phyloP scores from a whole-genome alignment of 2,329 filamentous ascomycete species.

The Alternaria longipes region DNA sequence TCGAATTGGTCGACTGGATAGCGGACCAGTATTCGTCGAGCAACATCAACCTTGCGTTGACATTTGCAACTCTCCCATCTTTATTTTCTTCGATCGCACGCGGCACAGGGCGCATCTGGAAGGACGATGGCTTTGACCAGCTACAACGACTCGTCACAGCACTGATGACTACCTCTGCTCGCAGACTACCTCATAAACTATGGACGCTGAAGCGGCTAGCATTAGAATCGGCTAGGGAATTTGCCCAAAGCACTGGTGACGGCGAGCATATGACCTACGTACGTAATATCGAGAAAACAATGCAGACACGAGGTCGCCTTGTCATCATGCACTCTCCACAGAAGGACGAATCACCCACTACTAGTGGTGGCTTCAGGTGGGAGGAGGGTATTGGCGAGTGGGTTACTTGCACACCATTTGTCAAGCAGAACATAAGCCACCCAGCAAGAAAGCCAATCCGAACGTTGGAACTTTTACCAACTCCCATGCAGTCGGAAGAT shows the following conservation, averaged over 20 bases:
- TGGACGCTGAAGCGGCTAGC: conserved; percentile 51
- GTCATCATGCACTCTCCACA: conserved; percentile 39
- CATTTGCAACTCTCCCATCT: conserved; percentile 36
- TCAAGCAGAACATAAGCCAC: conserved; percentile 29
- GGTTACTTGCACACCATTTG: conserved; percentile 55
- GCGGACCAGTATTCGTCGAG: conserved; percentile 33
- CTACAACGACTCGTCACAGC: conserved; percentile 42
- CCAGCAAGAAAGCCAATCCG: conserved; percentile 28
- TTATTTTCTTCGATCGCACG: conserved; percentile 47
- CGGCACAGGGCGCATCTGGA: conserved; percentile 48
- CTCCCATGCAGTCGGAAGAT: conserved; percentile 38
- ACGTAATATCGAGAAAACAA: conserved; percentile 42
- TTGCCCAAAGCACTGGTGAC: conserved; percentile 43
- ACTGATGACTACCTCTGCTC: conserved; percentile 35
- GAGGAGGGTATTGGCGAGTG: conserved; percentile 59
- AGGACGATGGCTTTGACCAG: conserved; percentile 47
- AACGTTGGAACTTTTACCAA: conserved; percentile 36
- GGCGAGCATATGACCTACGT: conserved; percentile 41
- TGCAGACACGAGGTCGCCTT: conserved; percentile 41
- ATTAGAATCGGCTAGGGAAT: conserved; percentile 49
- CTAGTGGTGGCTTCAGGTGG: conserved; percentile 51
- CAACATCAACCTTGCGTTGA: conserved; percentile 31
- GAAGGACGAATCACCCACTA: conserved; percentile 39
- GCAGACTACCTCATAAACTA: conserved; percentile 39
- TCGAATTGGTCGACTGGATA: conserved; percentile 34